A percentile compares a stretch with the other conserved stretches of the same genome.
Conservation (phyloP, 192 early-diverging fungal genomes). For the Linnemannia elongata region DNA sequence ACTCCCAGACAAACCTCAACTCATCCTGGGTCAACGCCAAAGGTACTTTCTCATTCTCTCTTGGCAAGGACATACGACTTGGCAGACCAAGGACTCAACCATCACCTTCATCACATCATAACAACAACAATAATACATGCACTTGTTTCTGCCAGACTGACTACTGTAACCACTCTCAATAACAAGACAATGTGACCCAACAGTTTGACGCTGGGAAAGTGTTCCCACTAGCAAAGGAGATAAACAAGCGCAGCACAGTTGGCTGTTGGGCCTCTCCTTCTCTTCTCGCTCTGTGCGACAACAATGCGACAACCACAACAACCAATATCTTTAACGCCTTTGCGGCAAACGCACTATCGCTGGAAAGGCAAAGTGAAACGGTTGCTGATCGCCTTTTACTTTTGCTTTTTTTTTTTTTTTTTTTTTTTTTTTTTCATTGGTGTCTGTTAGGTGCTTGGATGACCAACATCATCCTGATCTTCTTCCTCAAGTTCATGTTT, state of each 20-base stretch:
- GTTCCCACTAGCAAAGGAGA: no score
- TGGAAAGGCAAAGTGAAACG: background rate
- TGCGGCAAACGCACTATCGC: background rate
- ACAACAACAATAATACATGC: background rate
- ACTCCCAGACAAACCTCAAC: constrained; percentile 72
- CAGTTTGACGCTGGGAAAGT: no score
- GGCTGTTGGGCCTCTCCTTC: no score
- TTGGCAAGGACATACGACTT: background rate
- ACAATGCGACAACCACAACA: background rate
- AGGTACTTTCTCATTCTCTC: constrained; percentile 47
- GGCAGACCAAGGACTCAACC: no score
- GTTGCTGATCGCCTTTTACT: constrained; percentile 10
- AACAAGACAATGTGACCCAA: no score
- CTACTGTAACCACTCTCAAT: no score
- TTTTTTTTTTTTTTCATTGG: constrained; percentile 1
- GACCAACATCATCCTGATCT: constrained; percentile 87
- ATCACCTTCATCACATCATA: background rate
- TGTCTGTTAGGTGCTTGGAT: constrained; percentile 87
- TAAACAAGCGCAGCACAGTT: no score
- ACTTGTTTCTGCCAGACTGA: no score
- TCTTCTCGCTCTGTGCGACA: no score
- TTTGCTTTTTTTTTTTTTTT: constrained; percentile 23
- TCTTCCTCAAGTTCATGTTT: constrained; percentile 82
- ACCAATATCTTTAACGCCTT: background rate
- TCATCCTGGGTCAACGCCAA: constrained; percentile 74